Percentiles rank a stretch among this genome's conserved stretches.
Evolutionary conservation across 306 rosid species (phyloP).

Genomic region (Casuarina cunninghamiana): DNA sequence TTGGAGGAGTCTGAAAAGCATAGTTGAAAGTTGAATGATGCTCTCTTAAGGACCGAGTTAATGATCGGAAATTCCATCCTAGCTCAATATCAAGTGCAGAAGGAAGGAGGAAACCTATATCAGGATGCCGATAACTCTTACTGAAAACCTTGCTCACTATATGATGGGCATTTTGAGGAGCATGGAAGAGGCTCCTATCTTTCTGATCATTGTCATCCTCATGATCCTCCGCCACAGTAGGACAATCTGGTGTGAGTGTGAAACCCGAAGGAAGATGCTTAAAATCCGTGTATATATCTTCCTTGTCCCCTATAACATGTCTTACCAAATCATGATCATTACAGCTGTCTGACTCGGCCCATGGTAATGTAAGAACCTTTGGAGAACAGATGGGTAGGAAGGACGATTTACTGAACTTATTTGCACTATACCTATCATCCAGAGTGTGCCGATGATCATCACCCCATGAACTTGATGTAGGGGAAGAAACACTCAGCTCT

Average conservation of each 20-base stretch:
- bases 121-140: constrained; percentile 28
- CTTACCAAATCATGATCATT: constrained; percentile 36
- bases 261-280: constrained; percentile 37
- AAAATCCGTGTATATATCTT: constrained; percentile 29
- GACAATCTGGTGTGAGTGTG: constrained; percentile 35
- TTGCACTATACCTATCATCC: constrained; percentile 25
- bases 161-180: constrained; percentile 39
- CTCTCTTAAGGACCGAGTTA: constrained; percentile 32
- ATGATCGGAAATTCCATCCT: constrained; percentile 34
- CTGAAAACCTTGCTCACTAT: constrained; percentile 31
- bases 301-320: constrained; percentile 34
- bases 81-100: constrained; percentile 38
- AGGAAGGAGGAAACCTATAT: constrained; percentile 34
- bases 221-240: constrained; percentile 30
- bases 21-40: constrained; percentile 31
- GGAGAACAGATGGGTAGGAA: constrained; percentile 28
- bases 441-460: constrained; percentile 29
- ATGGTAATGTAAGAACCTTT: constrained; percentile 30
- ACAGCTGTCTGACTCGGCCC: constrained; percentile 34
- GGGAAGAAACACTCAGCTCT: constrained; percentile 26
- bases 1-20: constrained; percentile 34
- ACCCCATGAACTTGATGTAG: constrained; percentile 30
- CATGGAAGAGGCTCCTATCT: constrained; percentile 30
- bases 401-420: constrained; percentile 37
- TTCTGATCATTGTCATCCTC: constrained; percentile 24